These are phyloP conservation scores for Trichaptum fuscoviolaceum DNA, from an alignment of 768 basidiomycete species.

Conservation along the genomic window DNA sequence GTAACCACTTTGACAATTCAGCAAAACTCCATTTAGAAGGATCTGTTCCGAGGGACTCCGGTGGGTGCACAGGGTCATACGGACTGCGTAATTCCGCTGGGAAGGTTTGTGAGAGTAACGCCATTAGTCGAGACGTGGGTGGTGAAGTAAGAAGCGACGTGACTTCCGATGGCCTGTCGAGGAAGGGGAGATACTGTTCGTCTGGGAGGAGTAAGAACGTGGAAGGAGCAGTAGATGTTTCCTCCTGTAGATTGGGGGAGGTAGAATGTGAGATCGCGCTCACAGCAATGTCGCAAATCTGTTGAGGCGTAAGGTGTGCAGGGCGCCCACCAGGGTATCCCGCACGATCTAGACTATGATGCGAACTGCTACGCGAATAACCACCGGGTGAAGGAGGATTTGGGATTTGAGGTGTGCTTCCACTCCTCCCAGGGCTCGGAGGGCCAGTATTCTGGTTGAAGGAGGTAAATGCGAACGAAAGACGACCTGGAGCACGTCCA, in stretches of 20 bases:
- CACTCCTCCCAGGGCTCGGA: slow-evolving; percentile 4
- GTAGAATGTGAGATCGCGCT: slow-evolving; percentile 20
- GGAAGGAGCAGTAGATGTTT: slow-evolving; percentile 32
- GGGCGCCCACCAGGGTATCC: slow-evolving; percentile 44
- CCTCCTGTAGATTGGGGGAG: slow-evolving; percentile 14
- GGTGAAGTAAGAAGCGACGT: slow-evolving; percentile 54
- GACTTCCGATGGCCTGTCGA: slow-evolving; percentile 79
- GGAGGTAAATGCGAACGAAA: slow-evolving; percentile 64
- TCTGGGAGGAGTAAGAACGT: slow-evolving; percentile 73
- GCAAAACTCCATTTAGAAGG: slow-evolving; percentile 66
- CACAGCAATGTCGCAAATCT: slow-evolving; percentile 66
- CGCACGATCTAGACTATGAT: slow-evolving; percentile 30
- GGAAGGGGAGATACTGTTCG: slow-evolving; percentile 79
- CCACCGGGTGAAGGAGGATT: slow-evolving; percentile 19
- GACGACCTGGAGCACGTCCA: slow-evolving; percentile 29
- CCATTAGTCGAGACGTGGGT: slow-evolving; percentile 66
- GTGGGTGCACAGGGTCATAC: slow-evolving; percentile 23
- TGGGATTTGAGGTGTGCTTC: slow-evolving; percentile 7
- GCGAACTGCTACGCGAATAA: slow-evolving; percentile 23
- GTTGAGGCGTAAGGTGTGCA: slow-evolving; percentile 61
- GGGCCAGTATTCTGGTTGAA: slow-evolving; percentile 34
- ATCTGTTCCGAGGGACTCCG: slow-evolving; percentile 39
- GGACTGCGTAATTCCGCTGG: slow-evolving; percentile 28
- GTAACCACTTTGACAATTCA: slow-evolving; percentile 68
- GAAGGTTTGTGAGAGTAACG: slow-evolving; percentile 70